These are phyloP conservation scores for Erythrobasidium yunnanense DNA, from an alignment of 768 basidiomycete genomes.

Conservation along the genomic window DNA sequence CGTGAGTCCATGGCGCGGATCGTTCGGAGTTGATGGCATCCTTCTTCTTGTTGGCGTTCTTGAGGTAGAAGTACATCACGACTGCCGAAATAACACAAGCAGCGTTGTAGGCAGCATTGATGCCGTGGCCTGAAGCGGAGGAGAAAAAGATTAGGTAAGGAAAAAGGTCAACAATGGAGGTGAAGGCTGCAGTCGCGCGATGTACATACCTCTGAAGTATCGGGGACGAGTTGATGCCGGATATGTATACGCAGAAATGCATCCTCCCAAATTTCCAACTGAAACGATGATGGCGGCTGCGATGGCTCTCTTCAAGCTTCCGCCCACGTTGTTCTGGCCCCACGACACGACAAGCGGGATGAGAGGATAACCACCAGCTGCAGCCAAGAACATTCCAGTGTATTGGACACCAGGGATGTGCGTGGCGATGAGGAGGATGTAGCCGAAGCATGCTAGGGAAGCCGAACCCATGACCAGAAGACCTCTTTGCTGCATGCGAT, in stretches of 20 bases:
- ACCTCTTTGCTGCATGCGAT: constrained; percentile 55
- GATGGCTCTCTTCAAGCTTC: neutral
- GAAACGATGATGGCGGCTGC: constrained; percentile 24
- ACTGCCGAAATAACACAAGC: constrained; percentile 1
- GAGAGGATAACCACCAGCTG: constrained; percentile 21
- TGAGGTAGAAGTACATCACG: constrained; percentile 12
- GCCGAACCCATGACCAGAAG: constrained; percentile 49
- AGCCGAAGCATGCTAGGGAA: constrained; percentile 49
- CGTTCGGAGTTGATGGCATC: constrained; percentile 12
- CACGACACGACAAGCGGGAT: constrained; percentile 18
- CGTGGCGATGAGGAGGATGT: constrained; percentile 59
- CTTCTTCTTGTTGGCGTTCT: neutral
- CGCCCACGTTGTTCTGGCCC: constrained; percentile 1
- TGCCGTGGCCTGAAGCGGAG: neutral
- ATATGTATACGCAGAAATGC: constrained; percentile 12
- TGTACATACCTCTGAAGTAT: too few relatives aligned
- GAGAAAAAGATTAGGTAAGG: too few relatives aligned
- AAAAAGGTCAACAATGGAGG: too few relatives aligned
- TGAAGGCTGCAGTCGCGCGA: neutral
- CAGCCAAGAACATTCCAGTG: constrained; percentile 22
- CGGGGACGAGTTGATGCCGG: neutral
- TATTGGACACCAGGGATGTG: constrained; percentile 49
- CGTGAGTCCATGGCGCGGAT: neutral
- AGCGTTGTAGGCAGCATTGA: constrained; percentile 14
- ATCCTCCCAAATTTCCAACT: constrained; percentile 18